Percentiles rank a stretch among this genome's conserved stretches.
phyloP scores from a whole-genome alignment of 768 basidiomycete species.

The Pisolithus albus region DNA sequence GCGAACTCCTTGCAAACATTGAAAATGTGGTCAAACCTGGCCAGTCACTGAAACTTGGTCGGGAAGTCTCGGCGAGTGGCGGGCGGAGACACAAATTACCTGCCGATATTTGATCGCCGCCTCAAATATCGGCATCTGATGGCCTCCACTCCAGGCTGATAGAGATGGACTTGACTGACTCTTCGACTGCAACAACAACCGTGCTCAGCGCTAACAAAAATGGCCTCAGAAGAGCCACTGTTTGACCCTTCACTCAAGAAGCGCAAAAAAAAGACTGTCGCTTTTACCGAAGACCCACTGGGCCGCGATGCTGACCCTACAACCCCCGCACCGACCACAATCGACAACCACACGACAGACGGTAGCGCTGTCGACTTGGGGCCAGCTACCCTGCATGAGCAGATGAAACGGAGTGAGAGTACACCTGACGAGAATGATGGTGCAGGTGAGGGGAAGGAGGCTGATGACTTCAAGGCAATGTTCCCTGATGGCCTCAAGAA shows the following conservation, averaged over 20 bases:
- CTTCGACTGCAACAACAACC: constrained; percentile 14
- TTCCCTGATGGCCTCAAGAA: constrained; percentile 80
- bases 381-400: constrained; percentile 67
- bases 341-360: constrained; percentile 62
- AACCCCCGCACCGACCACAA: constrained; percentile 63
- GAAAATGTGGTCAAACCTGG: constrained; percentile 11
- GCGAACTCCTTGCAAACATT: constrained; percentile 48
- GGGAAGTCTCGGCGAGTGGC: constrained; percentile 36
- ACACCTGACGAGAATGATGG: constrained; percentile 28
- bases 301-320: constrained; percentile 81
- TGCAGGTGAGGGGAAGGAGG: constrained; percentile 46
- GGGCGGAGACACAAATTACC: constrained; percentile 14
- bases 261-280: constrained; percentile 82
- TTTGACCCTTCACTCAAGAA: constrained; percentile 84
- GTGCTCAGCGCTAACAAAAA: constrained; percentile 13
- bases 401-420: constrained; percentile 49
- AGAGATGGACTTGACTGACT: constrained; percentile 7
- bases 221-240: constrained; percentile 66
- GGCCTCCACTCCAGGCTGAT: not conserved
- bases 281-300: constrained; percentile 78
- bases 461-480: constrained; percentile 76
- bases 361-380: constrained; percentile 75
- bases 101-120: constrained; percentile 20
- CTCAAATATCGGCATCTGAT: constrained; percentile 20
- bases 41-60: constrained; percentile 9